phyloP scores from a whole-genome alignment of 495 filamentous ascomycete genomes.

The Articulospora tetracladia region DNA sequence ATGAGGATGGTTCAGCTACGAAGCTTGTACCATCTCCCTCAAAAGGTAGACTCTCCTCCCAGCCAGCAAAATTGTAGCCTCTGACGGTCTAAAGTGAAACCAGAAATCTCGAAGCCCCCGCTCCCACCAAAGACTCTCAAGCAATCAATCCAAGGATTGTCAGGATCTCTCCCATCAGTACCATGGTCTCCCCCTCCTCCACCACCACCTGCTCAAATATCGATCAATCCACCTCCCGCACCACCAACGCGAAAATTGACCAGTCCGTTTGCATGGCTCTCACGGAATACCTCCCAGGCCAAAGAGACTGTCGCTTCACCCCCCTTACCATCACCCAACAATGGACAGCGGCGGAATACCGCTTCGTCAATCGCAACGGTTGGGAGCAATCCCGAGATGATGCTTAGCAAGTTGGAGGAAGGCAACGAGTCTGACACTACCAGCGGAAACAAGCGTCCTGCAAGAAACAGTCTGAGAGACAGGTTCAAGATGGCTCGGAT shows the following conservation, averaged over 20 bases:
- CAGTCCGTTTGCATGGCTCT: slow-evolving; percentile 82
- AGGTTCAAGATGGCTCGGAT: slow-evolving; percentile 81
- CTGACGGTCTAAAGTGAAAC: neutral
- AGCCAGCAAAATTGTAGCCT: no score
- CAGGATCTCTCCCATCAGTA: slow-evolving; percentile 46
- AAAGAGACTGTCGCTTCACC: slow-evolving; percentile 55
- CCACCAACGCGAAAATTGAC: slow-evolving; percentile 60
- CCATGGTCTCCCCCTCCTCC: slow-evolving; percentile 45
- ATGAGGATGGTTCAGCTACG: slow-evolving; percentile 42
- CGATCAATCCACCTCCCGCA: slow-evolving; percentile 25
- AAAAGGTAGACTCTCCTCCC: slow-evolving; percentile 12
- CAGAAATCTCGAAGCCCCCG: slow-evolving; percentile 15
- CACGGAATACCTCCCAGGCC: slow-evolving; percentile 59
- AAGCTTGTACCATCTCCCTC: slow-evolving; percentile 27
- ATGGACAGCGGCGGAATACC: slow-evolving; percentile 58
- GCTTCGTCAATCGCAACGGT: slow-evolving; percentile 70
- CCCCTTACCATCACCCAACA: slow-evolving; percentile 35
- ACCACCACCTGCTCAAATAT: slow-evolving; percentile 26
- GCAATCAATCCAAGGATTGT: slow-evolving; percentile 39
- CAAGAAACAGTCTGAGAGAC: slow-evolving; percentile 71
- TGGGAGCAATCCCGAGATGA: slow-evolving; percentile 69
- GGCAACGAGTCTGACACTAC: slow-evolving; percentile 48
- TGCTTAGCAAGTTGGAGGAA: slow-evolving; percentile 66
- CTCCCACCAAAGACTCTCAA: slow-evolving; percentile 15
- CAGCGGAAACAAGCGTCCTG: slow-evolving; percentile 43